Percentiles rank a stretch among this genome's conserved stretches.
Evolutionary conservation across 2,329 filamentous ascomycete genomes (phyloP).

Genomic region (Aspergillus udagawae): DNA sequence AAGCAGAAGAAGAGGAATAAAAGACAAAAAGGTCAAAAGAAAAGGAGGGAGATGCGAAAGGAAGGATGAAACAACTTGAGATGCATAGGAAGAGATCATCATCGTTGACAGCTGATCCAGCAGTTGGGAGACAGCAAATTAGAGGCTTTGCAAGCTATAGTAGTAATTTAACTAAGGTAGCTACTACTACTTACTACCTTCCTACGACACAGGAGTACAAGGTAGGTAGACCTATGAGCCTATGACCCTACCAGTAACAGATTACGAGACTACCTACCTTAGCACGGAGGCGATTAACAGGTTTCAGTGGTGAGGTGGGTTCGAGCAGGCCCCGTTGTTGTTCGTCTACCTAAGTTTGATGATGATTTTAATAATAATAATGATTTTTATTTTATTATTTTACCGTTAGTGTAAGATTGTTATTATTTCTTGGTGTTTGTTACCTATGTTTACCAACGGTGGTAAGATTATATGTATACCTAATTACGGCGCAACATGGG

Average conservation of each 20-base stretch:
- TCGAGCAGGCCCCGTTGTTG: conserved; percentile 10
- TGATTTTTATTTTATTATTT: conserved; percentile 1
- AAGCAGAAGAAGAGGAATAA: conserved; percentile 8
- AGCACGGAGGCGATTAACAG: not conserved
- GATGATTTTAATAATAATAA: conserved; percentile 1
- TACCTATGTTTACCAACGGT: not conserved
- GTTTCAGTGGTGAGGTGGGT: not conserved
- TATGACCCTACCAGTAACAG: not conserved
- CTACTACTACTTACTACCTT: not conserved
- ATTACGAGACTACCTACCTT: not conserved
- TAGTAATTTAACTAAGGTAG: not conserved
- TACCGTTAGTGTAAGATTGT: not conserved
- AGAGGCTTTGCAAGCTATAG: conserved; percentile 14
- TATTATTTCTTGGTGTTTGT: not conserved
- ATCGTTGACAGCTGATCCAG: conserved; percentile 22
- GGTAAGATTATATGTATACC: not conserved
- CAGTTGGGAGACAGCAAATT: conserved; percentile 15
- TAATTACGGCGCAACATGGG: not conserved
- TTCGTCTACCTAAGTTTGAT: not conserved
- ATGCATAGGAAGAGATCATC: conserved; percentile 24
- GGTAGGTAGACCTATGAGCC: not conserved
- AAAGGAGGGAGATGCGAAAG: conserved; percentile 2
- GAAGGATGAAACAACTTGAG: conserved; percentile 21
- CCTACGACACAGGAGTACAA: not conserved
- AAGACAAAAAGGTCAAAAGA: not conserved